Conservation (phyloP, 495 filamentous ascomycete genomes). For the Beverwykella pulmonaria region DNA sequence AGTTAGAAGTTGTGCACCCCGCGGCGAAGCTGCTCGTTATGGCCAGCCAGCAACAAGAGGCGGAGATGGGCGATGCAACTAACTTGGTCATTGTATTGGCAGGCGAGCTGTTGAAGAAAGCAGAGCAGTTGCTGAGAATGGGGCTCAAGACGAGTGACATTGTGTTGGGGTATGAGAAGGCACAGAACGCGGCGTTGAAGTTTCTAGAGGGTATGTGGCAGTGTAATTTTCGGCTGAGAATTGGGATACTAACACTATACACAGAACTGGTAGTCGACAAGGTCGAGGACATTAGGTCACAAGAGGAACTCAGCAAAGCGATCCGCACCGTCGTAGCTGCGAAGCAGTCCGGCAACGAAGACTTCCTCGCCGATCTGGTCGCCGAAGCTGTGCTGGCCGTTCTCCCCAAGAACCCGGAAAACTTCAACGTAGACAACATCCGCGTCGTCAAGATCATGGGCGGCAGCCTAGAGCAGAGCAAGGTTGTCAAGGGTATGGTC, state of each 20-base stretch:
- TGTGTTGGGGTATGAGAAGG: slow-evolving; percentile 91
- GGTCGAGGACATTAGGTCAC: slow-evolving; percentile 77
- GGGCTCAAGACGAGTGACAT: slow-evolving; percentile 97
- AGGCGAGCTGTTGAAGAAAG: slow-evolving; percentile 95
- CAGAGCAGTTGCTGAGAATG: slow-evolving; percentile 92
- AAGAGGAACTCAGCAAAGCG: slow-evolving; percentile 87
- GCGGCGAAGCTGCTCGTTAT: slow-evolving; percentile 98
- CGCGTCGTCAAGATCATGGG: slow-evolving; percentile 99
- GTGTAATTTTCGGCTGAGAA: not conserved
- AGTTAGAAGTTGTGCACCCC: slow-evolving; percentile 97
- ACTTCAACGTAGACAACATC: slow-evolving; percentile 99
- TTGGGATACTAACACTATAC: slow-evolving; percentile 3
- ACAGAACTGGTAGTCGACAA: slow-evolving; percentile 87
- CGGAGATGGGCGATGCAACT: slow-evolving; percentile 98
- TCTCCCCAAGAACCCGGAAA: slow-evolving; percentile 92
- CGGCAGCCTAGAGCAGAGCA: slow-evolving; percentile 86
- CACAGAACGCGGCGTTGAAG: slow-evolving; percentile 82
- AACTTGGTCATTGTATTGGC: slow-evolving; percentile 97
- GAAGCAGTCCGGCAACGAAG: slow-evolving; percentile 93
- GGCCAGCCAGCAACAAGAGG: slow-evolving; percentile 98
- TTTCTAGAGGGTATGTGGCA: slow-evolving; percentile 68
- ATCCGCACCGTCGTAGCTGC: slow-evolving; percentile 93
- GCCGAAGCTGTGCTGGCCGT: slow-evolving; percentile 93
- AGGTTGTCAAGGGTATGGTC: slow-evolving; percentile 98
- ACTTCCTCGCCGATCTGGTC: slow-evolving; percentile 80